Conservation (phyloP, 2,329 filamentous ascomycete genomes). For the Parascedosporium putredinis region DNA sequence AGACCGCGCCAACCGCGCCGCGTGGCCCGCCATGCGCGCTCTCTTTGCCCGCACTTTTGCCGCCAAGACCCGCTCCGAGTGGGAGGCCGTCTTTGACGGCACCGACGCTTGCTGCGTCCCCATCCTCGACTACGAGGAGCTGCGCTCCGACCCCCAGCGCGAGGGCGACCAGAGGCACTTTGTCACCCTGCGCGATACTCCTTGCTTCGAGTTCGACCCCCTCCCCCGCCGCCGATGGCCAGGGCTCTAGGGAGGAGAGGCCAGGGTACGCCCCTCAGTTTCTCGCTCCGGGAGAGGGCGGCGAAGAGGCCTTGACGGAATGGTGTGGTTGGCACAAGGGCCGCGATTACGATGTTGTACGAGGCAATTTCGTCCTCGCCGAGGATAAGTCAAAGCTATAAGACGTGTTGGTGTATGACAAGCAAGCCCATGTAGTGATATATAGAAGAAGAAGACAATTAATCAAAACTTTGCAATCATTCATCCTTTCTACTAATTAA, state of each 20-base stretch:
- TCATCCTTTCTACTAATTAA: neutral
- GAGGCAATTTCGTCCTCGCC: conserved; percentile 47
- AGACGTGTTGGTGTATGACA: neutral
- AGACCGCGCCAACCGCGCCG: conserved; percentile 44
- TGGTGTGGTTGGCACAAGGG: conserved; percentile 76
- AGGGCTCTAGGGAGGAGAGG: conserved; percentile 50
- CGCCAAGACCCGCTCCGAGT: conserved; percentile 60
- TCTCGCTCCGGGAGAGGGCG: conserved; percentile 59
- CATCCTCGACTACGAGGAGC: conserved; percentile 64
- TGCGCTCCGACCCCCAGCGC: conserved; percentile 39
- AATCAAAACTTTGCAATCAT: neutral
- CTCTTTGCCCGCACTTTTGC: conserved; percentile 56
- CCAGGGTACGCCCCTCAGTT: conserved; percentile 53
- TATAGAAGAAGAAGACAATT: neutral
- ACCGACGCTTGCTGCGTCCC: conserved; percentile 92
- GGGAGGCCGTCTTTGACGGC: conserved; percentile 79
- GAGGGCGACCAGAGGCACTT: conserved; percentile 62
- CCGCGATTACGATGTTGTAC: conserved; percentile 55
- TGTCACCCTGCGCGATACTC: conserved; percentile 60
- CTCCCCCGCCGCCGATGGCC: too few relatives aligned
- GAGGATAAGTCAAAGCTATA: conserved; percentile 22
- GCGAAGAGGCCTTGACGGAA: conserved; percentile 53
- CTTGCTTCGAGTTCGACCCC: conserved; percentile 45
- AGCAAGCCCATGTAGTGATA: too few relatives aligned
- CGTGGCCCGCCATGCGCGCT: conserved; percentile 59